These are phyloP conservation scores for Rhodotorula sp. DNA, from an alignment of 1,284 basidiomycete species.

Conservation along the genomic window DNA sequence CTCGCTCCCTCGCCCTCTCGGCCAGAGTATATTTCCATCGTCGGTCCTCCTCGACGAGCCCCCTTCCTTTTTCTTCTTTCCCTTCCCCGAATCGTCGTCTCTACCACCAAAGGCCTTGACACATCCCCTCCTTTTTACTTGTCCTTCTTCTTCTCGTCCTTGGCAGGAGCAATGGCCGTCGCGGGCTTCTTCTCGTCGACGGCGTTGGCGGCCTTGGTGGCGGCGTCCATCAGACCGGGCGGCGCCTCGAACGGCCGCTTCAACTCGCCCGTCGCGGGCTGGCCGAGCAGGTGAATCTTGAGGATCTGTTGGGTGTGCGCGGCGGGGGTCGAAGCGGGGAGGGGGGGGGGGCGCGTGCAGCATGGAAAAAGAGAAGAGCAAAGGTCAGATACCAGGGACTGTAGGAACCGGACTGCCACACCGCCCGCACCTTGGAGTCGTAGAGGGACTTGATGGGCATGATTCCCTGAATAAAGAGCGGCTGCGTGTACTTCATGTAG, in stretches of 20 bases:
- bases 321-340: not conserved
- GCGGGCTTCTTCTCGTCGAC: slow-evolving; percentile 60
- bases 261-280: slow-evolving; percentile 77
- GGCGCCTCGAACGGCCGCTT: slow-evolving; percentile 85
- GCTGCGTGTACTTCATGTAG: slow-evolving; percentile 84
- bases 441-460: slow-evolving; percentile 84
- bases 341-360: not conserved
- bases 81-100: not conserved
- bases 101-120: not conserved
- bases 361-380: not conserved
- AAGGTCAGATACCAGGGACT: too few relatives aligned
- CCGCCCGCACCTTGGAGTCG: slow-evolving; percentile 65
- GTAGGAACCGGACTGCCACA: too few relatives aligned
- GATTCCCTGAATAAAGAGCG: slow-evolving; percentile 83
- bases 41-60: too few relatives aligned
- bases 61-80: too few relatives aligned
- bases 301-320: slow-evolving; percentile 49
- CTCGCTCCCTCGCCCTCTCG: too few relatives aligned
- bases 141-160: slow-evolving; percentile 64
- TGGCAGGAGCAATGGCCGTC: slow-evolving; percentile 32
- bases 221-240: slow-evolving; percentile 68
- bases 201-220: slow-evolving; percentile 73
- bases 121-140: slow-evolving; percentile 53
- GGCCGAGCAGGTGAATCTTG: slow-evolving; percentile 71
- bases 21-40: too few relatives aligned